Evolutionary conservation across 352 stramenopile species (phyloP), one percentile per base, ranked within the genome.

Genomic region (Blastocystis hominis): DNA sequence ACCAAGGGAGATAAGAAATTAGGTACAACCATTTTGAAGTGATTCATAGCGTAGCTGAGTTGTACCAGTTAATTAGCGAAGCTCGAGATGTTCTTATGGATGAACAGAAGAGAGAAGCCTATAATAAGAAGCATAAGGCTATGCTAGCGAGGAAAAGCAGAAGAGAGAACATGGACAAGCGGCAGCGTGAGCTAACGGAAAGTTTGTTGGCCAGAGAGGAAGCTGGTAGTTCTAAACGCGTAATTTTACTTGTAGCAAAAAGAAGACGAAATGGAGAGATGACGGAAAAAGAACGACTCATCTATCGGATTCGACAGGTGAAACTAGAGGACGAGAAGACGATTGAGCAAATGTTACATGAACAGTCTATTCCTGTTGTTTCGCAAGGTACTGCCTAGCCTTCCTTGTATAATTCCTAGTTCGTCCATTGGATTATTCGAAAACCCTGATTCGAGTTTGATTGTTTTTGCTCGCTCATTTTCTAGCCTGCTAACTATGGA

Each of bases 121-220:
- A 84, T 47, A 53, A 84, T 34, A 56, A 61, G 38, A 84, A 84
- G 30, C 55, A 84, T 34, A 84, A 84, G 44, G 72, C 72, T 17
- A 69, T 84, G 47, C 72, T 84, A 6, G 62, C 62, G 50, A 44
- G 36, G 24, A 84, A 84, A 84, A 53, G 44, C 10, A 53, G 72
- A 66, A 84, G 42, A 15, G 72, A 84, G 38, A 84, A 84, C 20
- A 84, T 84, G 72, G 72, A 84, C 50, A 84, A 84, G 7, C 54
- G 72, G 6, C 72, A 84, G 30, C 50, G 72, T 3, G 72, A 84
- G 46, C 36, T 84, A 53, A 84, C 50, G 5, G 72, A 84, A 53
- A 24, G 15, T 47, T 47, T 84, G 24, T 68, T 68, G 17, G 72
- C 72, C 20, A 34, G 54, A 44, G 72, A 84, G 34, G 53, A 84